Evolutionary conservation across 1,284 basidiomycete genomes (phyloP), one percentile per base, ranked within the genome.

Genomic region (Vanrija pseudolonga): DNA sequence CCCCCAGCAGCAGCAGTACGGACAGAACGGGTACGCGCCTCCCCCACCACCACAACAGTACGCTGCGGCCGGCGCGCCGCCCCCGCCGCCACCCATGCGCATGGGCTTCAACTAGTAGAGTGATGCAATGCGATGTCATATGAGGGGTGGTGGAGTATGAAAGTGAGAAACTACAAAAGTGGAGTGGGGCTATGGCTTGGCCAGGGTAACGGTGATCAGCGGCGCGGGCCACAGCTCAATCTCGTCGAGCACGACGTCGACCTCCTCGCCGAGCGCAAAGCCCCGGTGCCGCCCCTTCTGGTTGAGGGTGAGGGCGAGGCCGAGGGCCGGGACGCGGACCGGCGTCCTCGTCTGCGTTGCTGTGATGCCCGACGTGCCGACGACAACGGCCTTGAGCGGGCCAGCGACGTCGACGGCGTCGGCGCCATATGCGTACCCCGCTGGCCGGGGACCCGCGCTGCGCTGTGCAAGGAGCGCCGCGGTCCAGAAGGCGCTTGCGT

Each of bases 81-180:
- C 69, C 9, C 69, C 69, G 6, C 70, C 67, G 18, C 66, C 66
- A 19, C 70, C 72, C 12, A 65, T 74, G 22, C 59, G 72, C 23
- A 69, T 73, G 68, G 71, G 72, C 38, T 74, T 74, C 51, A 58
- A 65, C 48, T 20, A 57, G 47, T 52, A 52, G 49, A 51, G 47
- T 48, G 50, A 47, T 55, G 50, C 53, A 43, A 22, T 51, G 46
- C 46, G 47, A 43, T 44, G 44, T 47, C 37, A 43, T 45, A 54
- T 51, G 47, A 45, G 19, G 40, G 39, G 39, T 44, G 39, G 51
- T 57, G 55, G 17, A 18, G 50, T 53, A 44, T 26, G 38, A 24
- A 24, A 24, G 24, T 24, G 26, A 2, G n/a, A n/a, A n/a, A n/a
- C n/a, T n/a, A n/a, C n/a, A n/a, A 26, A 26, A 26, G 26, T 26